Conservation (phyloP, 78 protist genomes). For the slime mould (Dictyostelium discoideum) region DNA sequence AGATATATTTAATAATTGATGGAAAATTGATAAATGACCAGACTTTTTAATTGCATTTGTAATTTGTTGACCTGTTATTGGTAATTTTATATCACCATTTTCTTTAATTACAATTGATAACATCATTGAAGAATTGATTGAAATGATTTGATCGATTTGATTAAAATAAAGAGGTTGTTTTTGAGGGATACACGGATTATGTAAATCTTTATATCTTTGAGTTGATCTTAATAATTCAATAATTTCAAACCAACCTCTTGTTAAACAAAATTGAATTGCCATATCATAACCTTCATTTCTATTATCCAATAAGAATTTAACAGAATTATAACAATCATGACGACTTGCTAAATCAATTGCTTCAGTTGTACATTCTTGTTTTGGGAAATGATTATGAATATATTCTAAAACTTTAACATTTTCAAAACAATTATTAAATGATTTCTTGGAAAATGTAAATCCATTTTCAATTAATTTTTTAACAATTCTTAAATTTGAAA, state of each 20-base stretch:
- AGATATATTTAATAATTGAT: not conserved
- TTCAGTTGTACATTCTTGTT: not conserved
- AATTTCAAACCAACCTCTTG: not conserved
- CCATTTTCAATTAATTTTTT: not conserved
- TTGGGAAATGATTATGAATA: not conserved
- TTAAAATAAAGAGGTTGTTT: not conserved
- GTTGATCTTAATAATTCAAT: not conserved
- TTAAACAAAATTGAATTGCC: not conserved
- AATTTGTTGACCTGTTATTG: not conserved
- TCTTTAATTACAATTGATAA: not conserved
- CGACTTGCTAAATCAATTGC: not conserved
- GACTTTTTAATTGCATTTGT: not conserved
- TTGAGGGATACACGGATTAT: not conserved
- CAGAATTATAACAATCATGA: not conserved
- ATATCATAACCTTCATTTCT: not conserved
- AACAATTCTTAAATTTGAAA: not conserved
- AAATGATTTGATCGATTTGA: not conserved
- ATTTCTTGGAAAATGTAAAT: not conserved
- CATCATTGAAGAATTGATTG: not conserved
- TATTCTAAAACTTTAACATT: not conserved
- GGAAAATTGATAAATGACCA: not conserved
- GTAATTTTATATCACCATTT: not conserved
- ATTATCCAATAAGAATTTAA: not conserved
- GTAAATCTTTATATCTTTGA: not conserved
- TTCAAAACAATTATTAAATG: not conserved